Evolutionary conservation across 345 rosid species (phyloP).

Genomic region (Limnanthes douglasii): DNA sequence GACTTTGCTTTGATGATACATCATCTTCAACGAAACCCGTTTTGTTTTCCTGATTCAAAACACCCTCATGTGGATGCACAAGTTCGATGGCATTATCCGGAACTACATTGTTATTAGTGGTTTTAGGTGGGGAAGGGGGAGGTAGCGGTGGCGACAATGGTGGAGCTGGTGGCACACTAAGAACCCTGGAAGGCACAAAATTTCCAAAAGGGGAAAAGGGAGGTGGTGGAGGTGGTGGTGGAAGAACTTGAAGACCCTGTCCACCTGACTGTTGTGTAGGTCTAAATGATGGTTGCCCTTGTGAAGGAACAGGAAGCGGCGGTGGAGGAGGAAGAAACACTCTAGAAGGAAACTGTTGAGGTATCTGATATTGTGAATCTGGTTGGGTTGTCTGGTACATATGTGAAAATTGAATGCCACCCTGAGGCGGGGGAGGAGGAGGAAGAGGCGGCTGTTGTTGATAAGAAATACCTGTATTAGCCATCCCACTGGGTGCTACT

Average conservation of each 20-base stretch:
- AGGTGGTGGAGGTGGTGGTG: conserved; percentile 17
- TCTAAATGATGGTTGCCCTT: conserved; percentile 15
- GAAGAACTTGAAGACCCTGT: conserved; percentile 13
- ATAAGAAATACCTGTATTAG: too few relatives aligned
- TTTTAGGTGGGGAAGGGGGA: conserved; percentile 8
- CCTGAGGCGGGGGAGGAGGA: too few relatives aligned
- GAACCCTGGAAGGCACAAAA: conserved; percentile 8
- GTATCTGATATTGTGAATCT: too few relatives aligned
- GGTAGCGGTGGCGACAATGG: too few relatives aligned
- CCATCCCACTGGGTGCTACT: too few relatives aligned
- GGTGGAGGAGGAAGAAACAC: conserved; percentile 20
- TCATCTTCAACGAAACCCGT: conserved; percentile 7
- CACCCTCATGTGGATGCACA: conserved; percentile 5
- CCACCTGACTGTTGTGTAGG: conserved; percentile 17
- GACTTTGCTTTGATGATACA: conserved; percentile 7
- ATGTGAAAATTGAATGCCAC: too few relatives aligned
- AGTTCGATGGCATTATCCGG: conserved; percentile 5
- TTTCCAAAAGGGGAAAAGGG: conserved; percentile 12
- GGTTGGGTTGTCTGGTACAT: too few relatives aligned
- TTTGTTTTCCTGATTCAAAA: conserved; percentile 8
- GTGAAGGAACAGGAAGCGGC: conserved; percentile 12
- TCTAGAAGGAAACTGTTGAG: too few relatives aligned
- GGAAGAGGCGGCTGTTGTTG: too few relatives aligned
- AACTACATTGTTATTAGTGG: not conserved
- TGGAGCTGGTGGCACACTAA: too few relatives aligned